Evolutionary conservation across 208 protist species (phyloP).

Genomic region (Trypanosoma congolense): DNA sequence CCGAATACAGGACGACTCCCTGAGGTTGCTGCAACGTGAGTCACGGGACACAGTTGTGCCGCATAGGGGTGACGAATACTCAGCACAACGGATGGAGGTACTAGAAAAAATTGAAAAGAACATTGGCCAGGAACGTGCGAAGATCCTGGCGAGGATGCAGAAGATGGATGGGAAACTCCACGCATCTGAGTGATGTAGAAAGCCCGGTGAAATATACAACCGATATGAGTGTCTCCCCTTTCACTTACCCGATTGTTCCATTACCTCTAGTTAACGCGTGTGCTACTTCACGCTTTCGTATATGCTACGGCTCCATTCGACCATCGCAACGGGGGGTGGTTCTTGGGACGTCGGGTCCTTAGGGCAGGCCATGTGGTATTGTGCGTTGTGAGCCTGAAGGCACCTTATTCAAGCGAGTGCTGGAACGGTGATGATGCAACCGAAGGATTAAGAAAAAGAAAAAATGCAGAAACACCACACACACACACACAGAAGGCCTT

Average conservation of each 20-base stretch:
- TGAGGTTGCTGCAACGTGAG: slow-evolving; percentile 13
- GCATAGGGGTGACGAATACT: slow-evolving; percentile 18
- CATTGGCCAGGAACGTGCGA: slow-evolving; percentile 22
- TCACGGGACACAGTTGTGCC: slow-evolving; percentile 1
- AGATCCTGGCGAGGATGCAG: slow-evolving; percentile 11
- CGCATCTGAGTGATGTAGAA: slow-evolving; percentile 2
- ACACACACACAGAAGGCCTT: too few relatives aligned
- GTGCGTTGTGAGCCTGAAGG: too few relatives aligned
- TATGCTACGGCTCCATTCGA: too few relatives aligned
- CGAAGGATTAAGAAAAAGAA: neutral
- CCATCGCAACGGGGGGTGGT: too few relatives aligned
- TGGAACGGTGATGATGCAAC: neutral
- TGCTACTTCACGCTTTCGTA: too few relatives aligned
- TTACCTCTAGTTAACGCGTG: too few relatives aligned
- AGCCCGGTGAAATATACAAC: too few relatives aligned
- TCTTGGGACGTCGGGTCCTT: too few relatives aligned
- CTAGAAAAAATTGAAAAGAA: slow-evolving; percentile 25
- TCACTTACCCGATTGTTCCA: too few relatives aligned
- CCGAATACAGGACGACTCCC: slow-evolving; percentile 21
- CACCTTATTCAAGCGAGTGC: neutral
- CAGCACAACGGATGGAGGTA: slow-evolving; percentile 25
- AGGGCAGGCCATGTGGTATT: too few relatives aligned
- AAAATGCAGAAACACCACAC: neutral
- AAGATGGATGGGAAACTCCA: slow-evolving; percentile 27
- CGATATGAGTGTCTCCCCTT: too few relatives aligned